Conservation (phyloP, 352 stramenopile species). For the Pythium monospermum region DNA sequence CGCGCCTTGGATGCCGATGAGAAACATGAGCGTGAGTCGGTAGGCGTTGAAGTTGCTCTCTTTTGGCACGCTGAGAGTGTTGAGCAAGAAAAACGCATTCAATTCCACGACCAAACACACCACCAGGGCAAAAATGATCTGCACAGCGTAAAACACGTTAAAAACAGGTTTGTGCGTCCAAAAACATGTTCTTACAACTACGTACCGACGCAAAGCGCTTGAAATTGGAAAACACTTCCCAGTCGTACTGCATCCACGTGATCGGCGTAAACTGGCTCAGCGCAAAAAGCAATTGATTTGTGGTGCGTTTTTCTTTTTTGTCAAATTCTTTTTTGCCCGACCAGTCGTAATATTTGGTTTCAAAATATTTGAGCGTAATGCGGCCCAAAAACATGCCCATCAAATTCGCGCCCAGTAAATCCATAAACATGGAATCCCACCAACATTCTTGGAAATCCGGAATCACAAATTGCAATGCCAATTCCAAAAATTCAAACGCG, state of each 20-base stretch:
- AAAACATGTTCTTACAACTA: background rate
- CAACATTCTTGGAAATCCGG: conserved; percentile 94
- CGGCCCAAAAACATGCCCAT: conserved; percentile 83
- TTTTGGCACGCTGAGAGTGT: conserved; percentile 82
- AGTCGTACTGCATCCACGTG: conserved; percentile 86
- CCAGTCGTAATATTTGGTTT: conserved; percentile 90
- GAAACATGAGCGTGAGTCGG: conserved; percentile 67
- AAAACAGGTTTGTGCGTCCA: background rate
- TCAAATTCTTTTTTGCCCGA: conserved; percentile 75
- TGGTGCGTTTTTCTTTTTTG: conserved; percentile 65
- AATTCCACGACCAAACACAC: conserved; percentile 85
- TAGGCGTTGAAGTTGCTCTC: conserved; percentile 85
- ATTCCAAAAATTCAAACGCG: conserved; percentile 89
- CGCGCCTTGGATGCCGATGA: conserved; percentile 73
- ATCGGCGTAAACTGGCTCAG: conserved; percentile 87
- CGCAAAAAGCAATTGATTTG: conserved; percentile 57
- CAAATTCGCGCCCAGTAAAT: conserved; percentile 90
- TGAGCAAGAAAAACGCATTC: conserved; percentile 93
- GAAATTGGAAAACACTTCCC: conserved; percentile 90
- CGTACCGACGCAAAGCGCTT: conserved; percentile 76
- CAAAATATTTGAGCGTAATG: conserved; percentile 68
- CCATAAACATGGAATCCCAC: conserved; percentile 92
- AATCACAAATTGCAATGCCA: conserved; percentile 86
- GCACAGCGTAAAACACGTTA: conserved; percentile 1
- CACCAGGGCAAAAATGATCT: conserved; percentile 83